Percentiles rank a stretch among this genome's conserved stretches.
phyloP scores from a whole-genome alignment of 2,329 filamentous ascomycete species.

The Xylariaceae sp. region DNA sequence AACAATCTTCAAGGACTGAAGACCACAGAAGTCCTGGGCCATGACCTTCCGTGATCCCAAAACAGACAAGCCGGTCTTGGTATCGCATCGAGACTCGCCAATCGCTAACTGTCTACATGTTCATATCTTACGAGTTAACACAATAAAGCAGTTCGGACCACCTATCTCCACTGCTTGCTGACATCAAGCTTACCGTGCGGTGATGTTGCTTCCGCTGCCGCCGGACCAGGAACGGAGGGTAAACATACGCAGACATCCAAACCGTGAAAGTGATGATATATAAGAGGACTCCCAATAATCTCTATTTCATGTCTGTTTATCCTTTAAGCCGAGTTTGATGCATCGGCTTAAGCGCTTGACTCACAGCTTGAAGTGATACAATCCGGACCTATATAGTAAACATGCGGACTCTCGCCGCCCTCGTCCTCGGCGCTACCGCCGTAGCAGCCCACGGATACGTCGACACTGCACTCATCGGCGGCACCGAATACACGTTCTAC shows the following conservation, averaged over 20 bases:
- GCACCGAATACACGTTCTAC: slow-evolving; percentile 36
- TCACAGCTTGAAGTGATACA: neutral
- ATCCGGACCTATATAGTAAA: neutral
- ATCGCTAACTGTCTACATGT: no score
- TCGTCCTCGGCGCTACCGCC: slow-evolving; percentile 34
- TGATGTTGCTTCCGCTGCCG: slow-evolving; percentile 5
- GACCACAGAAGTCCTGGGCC: slow-evolving; percentile 3
- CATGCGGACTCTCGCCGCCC: slow-evolving; percentile 31
- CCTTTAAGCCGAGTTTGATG: neutral
- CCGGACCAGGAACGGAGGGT: neutral
- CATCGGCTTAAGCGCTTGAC: neutral
- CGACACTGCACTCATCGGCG: slow-evolving; percentile 40
- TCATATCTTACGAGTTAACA: no score
- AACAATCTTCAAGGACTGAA: slow-evolving; percentile 6
- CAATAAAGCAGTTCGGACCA: slow-evolving; percentile 1
- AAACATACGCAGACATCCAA: neutral
- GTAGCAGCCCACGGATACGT: slow-evolving; percentile 47
- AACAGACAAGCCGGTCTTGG: slow-evolving; percentile 2
- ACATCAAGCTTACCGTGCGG: neutral
- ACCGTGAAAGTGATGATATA: neutral
- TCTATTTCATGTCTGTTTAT: neutral
- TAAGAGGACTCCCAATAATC: neutral
- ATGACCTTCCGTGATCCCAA: slow-evolving; percentile 13
- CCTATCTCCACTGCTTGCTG: neutral
- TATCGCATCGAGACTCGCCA: neutral